phyloP scores from a whole-genome alignment of 163 green algal genomes.

The Volvox carteri region DNA sequence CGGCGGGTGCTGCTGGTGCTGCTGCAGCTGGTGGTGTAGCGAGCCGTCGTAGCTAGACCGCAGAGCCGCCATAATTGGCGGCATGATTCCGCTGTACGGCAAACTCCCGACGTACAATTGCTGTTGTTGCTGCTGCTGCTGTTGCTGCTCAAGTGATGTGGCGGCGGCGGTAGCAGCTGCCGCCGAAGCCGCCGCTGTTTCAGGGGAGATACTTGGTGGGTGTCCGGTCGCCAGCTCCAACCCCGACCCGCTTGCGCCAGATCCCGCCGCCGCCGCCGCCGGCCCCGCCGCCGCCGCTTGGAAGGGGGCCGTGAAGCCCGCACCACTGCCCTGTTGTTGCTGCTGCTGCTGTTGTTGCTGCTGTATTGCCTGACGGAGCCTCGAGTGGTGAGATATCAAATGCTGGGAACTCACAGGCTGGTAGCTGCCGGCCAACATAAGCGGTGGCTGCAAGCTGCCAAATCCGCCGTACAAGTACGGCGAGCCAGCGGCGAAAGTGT shows the following conservation, averaged over 20 bases:
- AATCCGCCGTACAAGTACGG: conserved; percentile 15
- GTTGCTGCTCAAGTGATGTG: conserved; percentile 4
- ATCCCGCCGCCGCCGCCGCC: not conserved
- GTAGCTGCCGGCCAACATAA: conserved; percentile 51
- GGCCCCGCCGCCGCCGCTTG: not conserved
- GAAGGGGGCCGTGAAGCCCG: not conserved
- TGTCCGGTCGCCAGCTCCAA: too few species aligned
- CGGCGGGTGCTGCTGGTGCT: not conserved
- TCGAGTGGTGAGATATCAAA: not conserved
- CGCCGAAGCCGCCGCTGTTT: not conserved
- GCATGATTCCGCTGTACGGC: conserved; percentile 51
- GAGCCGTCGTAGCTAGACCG: conserved; percentile 4
- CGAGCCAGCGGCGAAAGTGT: not conserved
- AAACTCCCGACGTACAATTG: conserved; percentile 37
- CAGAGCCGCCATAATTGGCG: conserved; percentile 46
- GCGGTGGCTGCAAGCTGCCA: conserved; percentile 39
- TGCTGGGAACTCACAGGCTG: conserved; percentile 39
- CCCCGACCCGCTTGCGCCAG: too few species aligned
- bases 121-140: conserved; percentile 22
- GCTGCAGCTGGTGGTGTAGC: not conserved
- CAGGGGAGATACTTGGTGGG: too few species aligned
- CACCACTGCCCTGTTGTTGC: not conserved
- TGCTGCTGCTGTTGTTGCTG: conserved; percentile 5
- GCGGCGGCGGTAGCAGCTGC: not conserved
- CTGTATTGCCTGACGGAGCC: not conserved